These are phyloP conservation scores for Balakata baccata DNA, from an alignment of 345 rosid genomes.

Conservation along the genomic window DNA sequence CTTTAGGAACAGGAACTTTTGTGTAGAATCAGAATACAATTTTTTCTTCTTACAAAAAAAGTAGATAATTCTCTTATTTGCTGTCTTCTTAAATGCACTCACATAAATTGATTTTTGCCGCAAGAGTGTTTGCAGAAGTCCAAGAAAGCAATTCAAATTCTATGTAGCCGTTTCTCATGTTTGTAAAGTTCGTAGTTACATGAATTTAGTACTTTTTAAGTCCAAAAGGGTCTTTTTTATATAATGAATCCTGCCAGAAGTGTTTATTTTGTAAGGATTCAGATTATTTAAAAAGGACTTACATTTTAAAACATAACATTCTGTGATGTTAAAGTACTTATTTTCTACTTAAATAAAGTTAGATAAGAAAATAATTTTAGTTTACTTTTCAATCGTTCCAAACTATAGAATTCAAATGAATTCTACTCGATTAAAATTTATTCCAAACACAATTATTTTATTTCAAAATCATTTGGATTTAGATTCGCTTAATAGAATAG, in stretches of 20 bases:
- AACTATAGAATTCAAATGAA: background rate
- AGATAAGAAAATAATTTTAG: background rate
- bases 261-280: background rate
- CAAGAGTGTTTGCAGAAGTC: background rate
- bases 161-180: background rate
- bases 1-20: background rate
- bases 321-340: background rate
- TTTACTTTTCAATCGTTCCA: background rate
- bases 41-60: no score
- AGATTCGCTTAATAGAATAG: no score
- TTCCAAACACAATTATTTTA: background rate
- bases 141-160: background rate
- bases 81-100: constrained; percentile 2
- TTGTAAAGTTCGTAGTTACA: background rate
- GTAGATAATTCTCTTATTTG: background rate
- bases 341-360: background rate
- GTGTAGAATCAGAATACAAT: background rate
- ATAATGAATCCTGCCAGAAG: background rate
- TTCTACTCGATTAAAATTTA: background rate
- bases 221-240: background rate
- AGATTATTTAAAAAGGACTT: background rate
- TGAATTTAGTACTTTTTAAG: background rate
- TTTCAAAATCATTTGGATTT: background rate
- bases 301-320: background rate
- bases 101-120: background rate